Evolutionary conservation across 768 basidiomycete genomes (phyloP).

Genomic region (Podaxis rugospora): DNA sequence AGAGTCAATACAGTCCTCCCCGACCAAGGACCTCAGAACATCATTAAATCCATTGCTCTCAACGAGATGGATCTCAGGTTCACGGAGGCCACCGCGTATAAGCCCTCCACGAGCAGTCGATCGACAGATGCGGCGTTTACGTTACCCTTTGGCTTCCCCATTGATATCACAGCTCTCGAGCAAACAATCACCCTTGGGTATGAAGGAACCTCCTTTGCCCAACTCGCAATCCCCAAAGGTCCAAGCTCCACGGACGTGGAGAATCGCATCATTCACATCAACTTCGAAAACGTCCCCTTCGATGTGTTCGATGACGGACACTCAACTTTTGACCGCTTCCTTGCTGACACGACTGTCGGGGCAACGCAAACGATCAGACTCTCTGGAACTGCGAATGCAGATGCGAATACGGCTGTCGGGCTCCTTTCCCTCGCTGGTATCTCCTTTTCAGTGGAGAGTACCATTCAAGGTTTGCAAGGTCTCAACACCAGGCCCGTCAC

Average conservation of each 20-base stretch:
- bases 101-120: slow-evolving; percentile 53
- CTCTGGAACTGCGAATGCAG: slow-evolving; percentile 50
- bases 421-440: slow-evolving; percentile 54
- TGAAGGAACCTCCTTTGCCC: slow-evolving; percentile 51
- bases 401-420: slow-evolving; percentile 64
- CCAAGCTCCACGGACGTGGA: slow-evolving; percentile 59
- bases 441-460: slow-evolving; percentile 52
- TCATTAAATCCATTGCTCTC: slow-evolving; percentile 62
- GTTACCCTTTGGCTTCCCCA: slow-evolving; percentile 65
- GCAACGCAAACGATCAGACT: slow-evolving; percentile 41
- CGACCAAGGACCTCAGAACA: slow-evolving; percentile 52
- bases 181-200: slow-evolving; percentile 54
- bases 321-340: slow-evolving; percentile 52
- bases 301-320: slow-evolving; percentile 45
- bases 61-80: slow-evolving; percentile 59
- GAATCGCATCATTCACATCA: slow-evolving; percentile 54
- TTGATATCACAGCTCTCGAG: slow-evolving; percentile 59
- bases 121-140: slow-evolving; percentile 60
- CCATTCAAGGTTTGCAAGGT: slow-evolving; percentile 61
- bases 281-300: slow-evolving; percentile 58
- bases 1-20: slow-evolving; percentile 56
- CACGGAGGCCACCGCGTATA: slow-evolving; percentile 50
- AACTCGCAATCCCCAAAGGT: slow-evolving; percentile 53
- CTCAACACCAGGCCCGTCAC: slow-evolving; percentile 52
- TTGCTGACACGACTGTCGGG: slow-evolving; percentile 55